phyloP scores from a whole-genome alignment of 78 protist species.

The Guillardia theta region DNA sequence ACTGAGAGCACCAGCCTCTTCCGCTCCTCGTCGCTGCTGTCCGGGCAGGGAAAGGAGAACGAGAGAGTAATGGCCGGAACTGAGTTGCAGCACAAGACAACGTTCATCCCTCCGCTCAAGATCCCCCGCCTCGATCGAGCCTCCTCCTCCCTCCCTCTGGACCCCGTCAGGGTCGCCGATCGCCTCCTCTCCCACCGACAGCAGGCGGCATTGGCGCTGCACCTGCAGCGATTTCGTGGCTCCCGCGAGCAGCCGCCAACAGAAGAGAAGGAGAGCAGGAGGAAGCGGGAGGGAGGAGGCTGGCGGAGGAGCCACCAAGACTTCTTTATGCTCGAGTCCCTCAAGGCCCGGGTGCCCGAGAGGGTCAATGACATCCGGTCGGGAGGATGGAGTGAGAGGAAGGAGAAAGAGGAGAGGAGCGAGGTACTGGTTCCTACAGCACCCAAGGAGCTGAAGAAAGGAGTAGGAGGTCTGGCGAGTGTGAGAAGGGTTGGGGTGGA shows the following conservation, averaged over 20 bases:
- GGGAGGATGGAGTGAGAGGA: background rate
- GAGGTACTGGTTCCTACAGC: background rate
- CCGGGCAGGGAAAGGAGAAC: background rate
- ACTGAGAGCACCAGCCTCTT: background rate
- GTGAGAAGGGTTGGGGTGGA: background rate
- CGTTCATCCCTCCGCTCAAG: background rate
- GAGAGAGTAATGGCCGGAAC: background rate
- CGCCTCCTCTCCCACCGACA: background rate
- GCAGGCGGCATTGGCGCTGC: background rate
- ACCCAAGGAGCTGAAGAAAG: background rate
- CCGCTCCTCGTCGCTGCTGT: background rate
- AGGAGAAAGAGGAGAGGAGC: background rate
- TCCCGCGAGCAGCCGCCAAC: background rate
- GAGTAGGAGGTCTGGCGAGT: background rate
- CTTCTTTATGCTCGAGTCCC: no score
- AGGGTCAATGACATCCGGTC: no score
- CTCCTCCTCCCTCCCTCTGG: background rate
- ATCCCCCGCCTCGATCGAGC: background rate
- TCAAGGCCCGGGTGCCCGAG: no score
- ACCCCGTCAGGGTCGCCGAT: background rate
- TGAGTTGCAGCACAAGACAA: background rate
- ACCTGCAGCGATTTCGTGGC: background rate
- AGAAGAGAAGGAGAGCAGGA: background rate
- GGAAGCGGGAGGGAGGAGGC: background rate
- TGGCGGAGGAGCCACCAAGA: background rate